A percentile compares a stretch with the other conserved stretches of the same genome.
phyloP scores from a whole-genome alignment of 148 eudicot genomes.

The Agrostemma githago region DNA sequence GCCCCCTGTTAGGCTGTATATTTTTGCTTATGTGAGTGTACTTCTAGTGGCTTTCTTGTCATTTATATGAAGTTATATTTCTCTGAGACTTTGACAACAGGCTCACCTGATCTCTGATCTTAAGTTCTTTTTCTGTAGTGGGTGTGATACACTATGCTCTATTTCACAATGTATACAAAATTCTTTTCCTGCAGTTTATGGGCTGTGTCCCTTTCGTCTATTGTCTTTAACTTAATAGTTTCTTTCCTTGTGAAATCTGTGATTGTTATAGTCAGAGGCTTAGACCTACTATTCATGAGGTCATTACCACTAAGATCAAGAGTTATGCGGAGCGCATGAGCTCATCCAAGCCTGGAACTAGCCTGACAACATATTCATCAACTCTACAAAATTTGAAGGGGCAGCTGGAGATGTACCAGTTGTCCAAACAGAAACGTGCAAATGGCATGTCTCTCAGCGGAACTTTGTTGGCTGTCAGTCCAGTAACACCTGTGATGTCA shows the following conservation, averaged over 20 bases:
- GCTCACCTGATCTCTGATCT: not conserved
- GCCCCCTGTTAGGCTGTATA: not conserved
- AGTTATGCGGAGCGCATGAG: conserved; percentile 58
- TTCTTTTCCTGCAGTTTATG: not conserved
- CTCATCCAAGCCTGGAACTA: conserved; percentile 50
- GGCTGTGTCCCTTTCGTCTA: conserved; percentile 1
- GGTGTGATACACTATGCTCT: not conserved
- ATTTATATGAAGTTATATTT: not conserved
- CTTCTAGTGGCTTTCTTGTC: not conserved
- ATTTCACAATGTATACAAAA: not conserved
- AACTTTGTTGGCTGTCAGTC: conserved; percentile 77
- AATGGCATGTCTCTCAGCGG: conserved; percentile 66
- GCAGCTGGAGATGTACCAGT: conserved; percentile 62
- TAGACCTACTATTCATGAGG: conserved; percentile 88
- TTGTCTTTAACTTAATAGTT: conserved; percentile 8
- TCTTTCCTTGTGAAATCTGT: conserved; percentile 13
- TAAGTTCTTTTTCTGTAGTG: not conserved
- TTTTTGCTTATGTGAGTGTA: not conserved
- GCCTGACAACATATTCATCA: conserved; percentile 51
- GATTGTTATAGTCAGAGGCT: conserved; percentile 74
- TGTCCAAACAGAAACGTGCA: conserved; percentile 64
- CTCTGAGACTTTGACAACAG: not conserved
- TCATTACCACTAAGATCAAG: conserved; percentile 74
- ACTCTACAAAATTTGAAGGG: conserved; percentile 73
- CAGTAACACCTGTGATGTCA: conserved; percentile 92